A percentile compares a stretch with the other conserved stretches of the same genome.
phyloP scores from a whole-genome alignment of 257 asterid genomes.

The Solanum chiquidenum region DNA sequence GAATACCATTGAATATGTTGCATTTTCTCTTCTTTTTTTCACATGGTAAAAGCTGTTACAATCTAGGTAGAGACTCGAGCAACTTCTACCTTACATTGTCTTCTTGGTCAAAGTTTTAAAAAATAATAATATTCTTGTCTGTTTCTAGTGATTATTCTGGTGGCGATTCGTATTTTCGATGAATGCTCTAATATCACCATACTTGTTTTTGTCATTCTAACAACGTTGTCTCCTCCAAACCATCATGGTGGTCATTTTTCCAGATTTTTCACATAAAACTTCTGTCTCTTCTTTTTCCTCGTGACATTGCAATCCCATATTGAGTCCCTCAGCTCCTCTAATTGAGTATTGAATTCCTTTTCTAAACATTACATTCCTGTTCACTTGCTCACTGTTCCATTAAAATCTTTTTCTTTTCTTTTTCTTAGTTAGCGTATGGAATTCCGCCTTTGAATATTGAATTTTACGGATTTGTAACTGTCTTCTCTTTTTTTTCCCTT shows the following conservation, averaged over 20 bases:
- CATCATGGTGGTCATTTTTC: not conserved
- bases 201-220: not conserved
- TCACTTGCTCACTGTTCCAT: not conserved
- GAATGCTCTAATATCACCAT: not conserved
- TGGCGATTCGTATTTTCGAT: not conserved
- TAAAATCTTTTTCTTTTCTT: not conserved
- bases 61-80: not conserved
- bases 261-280: not conserved
- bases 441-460: not conserved
- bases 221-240: not conserved
- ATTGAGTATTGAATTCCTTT: not conserved
- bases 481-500: not conserved
- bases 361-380: not conserved
- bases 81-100: not conserved
- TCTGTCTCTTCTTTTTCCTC: not conserved
- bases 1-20: not conserved
- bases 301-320: not conserved
- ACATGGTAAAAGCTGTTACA: not conserved
- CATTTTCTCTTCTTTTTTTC: not conserved
- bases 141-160: not conserved
- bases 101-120: not conserved
- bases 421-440: not conserved
- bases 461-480: not conserved
- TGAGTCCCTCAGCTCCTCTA: not conserved
- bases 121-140: not conserved